A percentile compares a stretch with the other conserved stretches of the same genome.
These are phyloP conservation scores for Lactarius pseudohatsudake DNA, from an alignment of 768 basidiomycete genomes.

Conservation along the genomic window DNA sequence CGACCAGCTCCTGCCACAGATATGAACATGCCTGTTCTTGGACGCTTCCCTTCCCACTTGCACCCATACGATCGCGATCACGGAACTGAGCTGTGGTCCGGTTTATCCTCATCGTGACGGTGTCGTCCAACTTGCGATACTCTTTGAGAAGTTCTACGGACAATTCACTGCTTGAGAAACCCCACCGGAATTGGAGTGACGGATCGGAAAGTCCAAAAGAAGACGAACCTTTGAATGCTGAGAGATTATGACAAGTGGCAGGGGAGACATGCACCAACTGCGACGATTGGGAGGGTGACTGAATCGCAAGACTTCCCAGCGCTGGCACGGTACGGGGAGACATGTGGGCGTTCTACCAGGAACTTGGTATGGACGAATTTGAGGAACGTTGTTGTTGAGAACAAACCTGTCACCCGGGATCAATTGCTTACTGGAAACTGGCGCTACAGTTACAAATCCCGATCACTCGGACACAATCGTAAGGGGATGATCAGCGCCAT, in stretches of 20 bases:
- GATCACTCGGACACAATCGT: conserved; percentile 24
- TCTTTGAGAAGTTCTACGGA: conserved; percentile 73
- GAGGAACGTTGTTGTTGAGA: background rate
- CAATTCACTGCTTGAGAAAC: conserved; percentile 17
- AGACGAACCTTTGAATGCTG: conserved; percentile 69
- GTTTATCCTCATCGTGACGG: conserved; percentile 78
- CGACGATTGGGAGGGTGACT: conserved; percentile 57
- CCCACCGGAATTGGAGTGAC: background rate
- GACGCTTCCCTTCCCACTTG: conserved; percentile 47
- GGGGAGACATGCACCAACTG: conserved; percentile 73
- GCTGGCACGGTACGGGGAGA: conserved; percentile 42
- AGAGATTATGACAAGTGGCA: conserved; percentile 71
- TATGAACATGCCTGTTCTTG: conserved; percentile 75
- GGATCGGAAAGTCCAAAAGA: conserved; percentile 10
- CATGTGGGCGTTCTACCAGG: conserved; percentile 34
- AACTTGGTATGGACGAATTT: conserved; percentile 3
- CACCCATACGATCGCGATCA: conserved; percentile 61
- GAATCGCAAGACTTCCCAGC: conserved; percentile 68
- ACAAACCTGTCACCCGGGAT: conserved; percentile 16
- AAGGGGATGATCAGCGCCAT: conserved; percentile 17
- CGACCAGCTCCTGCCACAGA: conserved; percentile 77
- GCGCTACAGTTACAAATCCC: conserved; percentile 17
- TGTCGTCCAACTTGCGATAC: conserved; percentile 78
- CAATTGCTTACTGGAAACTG: conserved; percentile 27
- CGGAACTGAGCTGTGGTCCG: conserved; percentile 73